A percentile compares a stretch with the other conserved stretches of the same genome.
These are phyloP conservation scores for Kwoniella shandongensis DNA, from an alignment of 768 basidiomycete genomes.

Conservation along the genomic window DNA sequence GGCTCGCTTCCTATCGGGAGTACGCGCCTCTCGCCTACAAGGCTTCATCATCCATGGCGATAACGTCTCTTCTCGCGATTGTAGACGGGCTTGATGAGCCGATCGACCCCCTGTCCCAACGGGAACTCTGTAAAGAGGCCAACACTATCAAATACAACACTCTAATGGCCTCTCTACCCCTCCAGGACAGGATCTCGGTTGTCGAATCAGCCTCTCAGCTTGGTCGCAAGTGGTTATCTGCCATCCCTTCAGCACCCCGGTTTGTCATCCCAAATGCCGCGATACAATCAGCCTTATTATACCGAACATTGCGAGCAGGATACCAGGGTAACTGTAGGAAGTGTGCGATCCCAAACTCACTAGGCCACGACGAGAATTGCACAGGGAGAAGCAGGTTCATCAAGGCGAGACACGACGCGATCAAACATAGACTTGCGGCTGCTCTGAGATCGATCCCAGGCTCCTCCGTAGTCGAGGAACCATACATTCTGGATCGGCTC, in stretches of 20 bases:
- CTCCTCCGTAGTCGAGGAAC: not conserved
- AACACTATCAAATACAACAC: not conserved
- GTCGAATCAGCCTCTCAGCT: conserved; percentile 2
- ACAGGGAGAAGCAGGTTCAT: not conserved
- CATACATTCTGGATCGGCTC: not conserved
- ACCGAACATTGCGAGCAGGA: not conserved
- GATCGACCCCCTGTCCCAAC: not conserved
- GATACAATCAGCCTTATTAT: not conserved
- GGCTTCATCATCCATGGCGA: no score
- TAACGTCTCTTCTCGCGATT: not conserved
- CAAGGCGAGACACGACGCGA: not conserved
- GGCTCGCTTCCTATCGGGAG: not conserved
- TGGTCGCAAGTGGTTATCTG: conserved; percentile 1
- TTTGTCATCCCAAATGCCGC: not conserved
- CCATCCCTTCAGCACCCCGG: not conserved
- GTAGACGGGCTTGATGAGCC: not conserved
- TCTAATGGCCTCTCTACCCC: not conserved
- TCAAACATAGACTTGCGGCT: not conserved
- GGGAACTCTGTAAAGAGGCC: not conserved
- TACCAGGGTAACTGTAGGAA: not conserved
- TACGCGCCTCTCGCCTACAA: not conserved
- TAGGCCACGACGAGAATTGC: conserved; percentile 8
- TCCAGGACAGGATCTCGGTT: not conserved
- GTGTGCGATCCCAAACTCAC: not conserved
- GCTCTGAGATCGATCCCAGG: not conserved